Evolutionary conservation across 805 yeast species (phyloP), one percentile per base, ranked within the genome.

Genomic region (Metschnikowia santaceciliae): DNA sequence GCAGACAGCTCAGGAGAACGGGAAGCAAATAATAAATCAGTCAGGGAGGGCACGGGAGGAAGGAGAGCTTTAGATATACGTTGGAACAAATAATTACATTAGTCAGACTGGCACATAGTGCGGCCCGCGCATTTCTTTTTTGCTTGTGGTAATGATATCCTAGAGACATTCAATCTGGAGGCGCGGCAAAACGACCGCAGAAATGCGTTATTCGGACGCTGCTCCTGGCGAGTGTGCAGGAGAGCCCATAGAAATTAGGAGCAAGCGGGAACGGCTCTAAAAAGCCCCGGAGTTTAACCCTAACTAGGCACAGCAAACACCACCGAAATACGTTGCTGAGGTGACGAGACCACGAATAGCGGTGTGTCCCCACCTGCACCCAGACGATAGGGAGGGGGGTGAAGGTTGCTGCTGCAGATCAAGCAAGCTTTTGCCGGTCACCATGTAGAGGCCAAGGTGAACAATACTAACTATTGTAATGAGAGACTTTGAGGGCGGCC

Each of bases 61-160:
- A 20, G 4, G 10, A n/a, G 26, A 32, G 45, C 23, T 14, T n/a
- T 14, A 33, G 38, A 42, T 32, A 42, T 13, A 42, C 32, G 32
- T 32, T n/a, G 11, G n/a, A 14, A 8, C 11, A 19, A 42, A 17
- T 42, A 13, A 20, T 42, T 34, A 20, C 32, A 22, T 42, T 42
- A 7, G 46, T 42, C 23, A 42, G 46, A 42, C 38, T 11, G 40
- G 32, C 42, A 39, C 14, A 15, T 38, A 34, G n/a, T 42, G 30
- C 30, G 30, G 38, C 20, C 43, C 43, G 46, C 46, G 46, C 46
- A 33, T 42, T 42, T 34, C 46, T 42, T 42, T 42, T 42, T 42
- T 34, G 38, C 38, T 42, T 33, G 38, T 8, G 32, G 34, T 34
- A 15, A n/a, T 32, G 44, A 20, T 19, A 19, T 20, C 37, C 37